A percentile compares a stretch with the other conserved stretches of the same genome.
Conservation (phyloP, 257 asterid species). For the Capsicum rhomboideum region DNA sequence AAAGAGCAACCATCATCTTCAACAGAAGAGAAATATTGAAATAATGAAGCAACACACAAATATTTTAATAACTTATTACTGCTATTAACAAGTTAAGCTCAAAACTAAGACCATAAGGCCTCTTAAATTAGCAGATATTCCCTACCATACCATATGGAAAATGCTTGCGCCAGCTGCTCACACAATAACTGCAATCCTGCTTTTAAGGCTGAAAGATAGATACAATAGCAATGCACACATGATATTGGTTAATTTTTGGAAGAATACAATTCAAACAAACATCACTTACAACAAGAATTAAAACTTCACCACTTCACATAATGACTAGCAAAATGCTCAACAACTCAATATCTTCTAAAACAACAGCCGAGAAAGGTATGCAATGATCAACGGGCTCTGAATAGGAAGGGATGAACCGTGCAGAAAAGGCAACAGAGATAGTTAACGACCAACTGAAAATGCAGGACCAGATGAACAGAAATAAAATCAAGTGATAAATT, state of each 20-base stretch:
- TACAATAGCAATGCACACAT: constrained; percentile 23
- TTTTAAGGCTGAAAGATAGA: constrained; percentile 40
- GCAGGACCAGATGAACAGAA: not conserved
- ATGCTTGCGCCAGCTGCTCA: constrained; percentile 44
- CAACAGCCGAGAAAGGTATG: not conserved
- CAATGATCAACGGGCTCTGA: not conserved
- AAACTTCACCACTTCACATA: not conserved
- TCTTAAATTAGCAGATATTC: constrained; percentile 28
- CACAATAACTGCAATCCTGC: constrained; percentile 49
- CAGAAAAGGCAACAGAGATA: not conserved
- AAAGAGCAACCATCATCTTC: not conserved
- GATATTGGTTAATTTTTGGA: constrained; percentile 30
- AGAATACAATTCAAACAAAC: constrained; percentile 9
- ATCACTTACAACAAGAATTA: constrained; percentile 5
- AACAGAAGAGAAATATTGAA: not conserved
- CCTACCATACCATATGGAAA: constrained; percentile 61
- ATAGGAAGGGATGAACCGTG: not conserved
- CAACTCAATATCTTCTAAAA: not conserved
- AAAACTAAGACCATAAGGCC: constrained; percentile 9
- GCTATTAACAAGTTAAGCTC: constrained; percentile 3
- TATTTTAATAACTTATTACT: not conserved
- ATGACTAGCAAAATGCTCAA: not conserved
- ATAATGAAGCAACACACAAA: not conserved
- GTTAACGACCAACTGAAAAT: not conserved
- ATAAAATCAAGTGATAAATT: not conserved